These are phyloP conservation scores for Lepiota subincarnata DNA, from an alignment of 768 basidiomycete genomes.

Conservation along the genomic window DNA sequence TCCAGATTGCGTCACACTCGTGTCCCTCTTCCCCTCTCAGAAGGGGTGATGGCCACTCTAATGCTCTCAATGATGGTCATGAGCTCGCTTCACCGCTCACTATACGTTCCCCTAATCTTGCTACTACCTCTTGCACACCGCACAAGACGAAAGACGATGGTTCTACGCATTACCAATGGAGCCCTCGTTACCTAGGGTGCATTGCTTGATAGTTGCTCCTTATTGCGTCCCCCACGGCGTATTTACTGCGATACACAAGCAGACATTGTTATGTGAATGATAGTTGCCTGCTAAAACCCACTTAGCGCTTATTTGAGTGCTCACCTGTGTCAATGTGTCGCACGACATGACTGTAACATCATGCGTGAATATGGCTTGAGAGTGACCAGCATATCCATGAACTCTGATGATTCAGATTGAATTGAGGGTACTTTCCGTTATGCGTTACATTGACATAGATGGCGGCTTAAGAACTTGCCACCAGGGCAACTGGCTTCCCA, in stretches of 20 bases:
- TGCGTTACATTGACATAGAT: too few species aligned
- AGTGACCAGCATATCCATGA: too few species aligned
- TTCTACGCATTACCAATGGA: constrained; percentile 7
- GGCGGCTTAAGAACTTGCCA: background rate
- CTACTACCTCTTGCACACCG: constrained; percentile 6
- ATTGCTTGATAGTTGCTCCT: background rate
- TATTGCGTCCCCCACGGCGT: background rate
- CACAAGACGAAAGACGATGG: constrained; percentile 17
- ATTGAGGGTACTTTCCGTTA: too few species aligned
- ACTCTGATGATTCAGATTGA: too few species aligned
- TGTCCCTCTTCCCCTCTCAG: background rate
- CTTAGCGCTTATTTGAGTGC: too few species aligned
- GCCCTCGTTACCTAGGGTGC: background rate
- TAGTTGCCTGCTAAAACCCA: too few species aligned
- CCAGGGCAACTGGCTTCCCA: background rate
- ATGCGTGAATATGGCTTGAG: too few species aligned
- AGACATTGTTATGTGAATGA: too few species aligned
- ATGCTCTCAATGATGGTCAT: background rate
- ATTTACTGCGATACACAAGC: background rate
- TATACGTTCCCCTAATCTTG: constrained; percentile 29
- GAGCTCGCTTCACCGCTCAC: constrained; percentile 12
- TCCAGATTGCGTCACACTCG: background rate
- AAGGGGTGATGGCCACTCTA: background rate
- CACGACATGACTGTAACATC: too few species aligned
- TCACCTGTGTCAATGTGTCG: too few species aligned